Percentiles rank a stretch among this genome's conserved stretches.
Conservation (phyloP, 371 early-diverging fungal genomes). For the Caulochytrium protostelioides region DNA sequence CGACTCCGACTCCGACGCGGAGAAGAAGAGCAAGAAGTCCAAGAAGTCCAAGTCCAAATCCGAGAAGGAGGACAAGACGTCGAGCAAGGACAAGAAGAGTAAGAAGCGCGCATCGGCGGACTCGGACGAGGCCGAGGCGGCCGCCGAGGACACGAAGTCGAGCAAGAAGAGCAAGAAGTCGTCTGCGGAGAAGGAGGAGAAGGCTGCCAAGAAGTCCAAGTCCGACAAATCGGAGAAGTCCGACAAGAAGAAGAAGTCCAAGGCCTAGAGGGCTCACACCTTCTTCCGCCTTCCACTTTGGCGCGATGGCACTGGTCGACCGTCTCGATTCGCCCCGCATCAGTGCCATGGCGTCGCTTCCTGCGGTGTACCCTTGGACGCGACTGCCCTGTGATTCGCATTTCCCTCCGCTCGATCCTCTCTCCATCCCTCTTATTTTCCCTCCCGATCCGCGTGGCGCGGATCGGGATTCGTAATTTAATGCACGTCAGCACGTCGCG, state of each 20-base stretch:
- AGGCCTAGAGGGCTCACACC: too few species aligned
- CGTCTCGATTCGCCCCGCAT: too few species aligned
- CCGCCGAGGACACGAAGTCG: slow-evolving; percentile 6
- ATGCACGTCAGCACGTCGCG: too few species aligned
- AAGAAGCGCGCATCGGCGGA: slow-evolving; percentile 3
- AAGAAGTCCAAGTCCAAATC: slow-evolving; percentile 7
- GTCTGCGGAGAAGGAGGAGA: slow-evolving; percentile 7
- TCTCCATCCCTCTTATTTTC: too few species aligned
- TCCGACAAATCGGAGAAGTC: slow-evolving; percentile 18
- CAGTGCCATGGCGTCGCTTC: background rate
- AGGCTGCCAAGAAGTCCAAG: slow-evolving; percentile 6
- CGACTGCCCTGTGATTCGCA: background rate
- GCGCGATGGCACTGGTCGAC: too few species aligned
- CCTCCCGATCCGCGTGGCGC: too few species aligned
- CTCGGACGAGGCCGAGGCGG: slow-evolving; percentile 4
- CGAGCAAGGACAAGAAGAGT: background rate
- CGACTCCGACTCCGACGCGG: background rate
- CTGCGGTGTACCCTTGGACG: background rate
- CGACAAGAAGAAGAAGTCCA: slow-evolving; percentile 12
- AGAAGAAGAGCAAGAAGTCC: slow-evolving; percentile 7
- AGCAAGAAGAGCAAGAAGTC: slow-evolving; percentile 11
- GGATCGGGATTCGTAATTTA: too few species aligned
- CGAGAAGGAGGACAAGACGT: slow-evolving; percentile 1
- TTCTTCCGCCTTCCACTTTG: too few species aligned
- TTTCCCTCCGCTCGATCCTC: too few species aligned